Conservation (phyloP, 208 protist genomes). For the Tritrichomonas musculus region DNA sequence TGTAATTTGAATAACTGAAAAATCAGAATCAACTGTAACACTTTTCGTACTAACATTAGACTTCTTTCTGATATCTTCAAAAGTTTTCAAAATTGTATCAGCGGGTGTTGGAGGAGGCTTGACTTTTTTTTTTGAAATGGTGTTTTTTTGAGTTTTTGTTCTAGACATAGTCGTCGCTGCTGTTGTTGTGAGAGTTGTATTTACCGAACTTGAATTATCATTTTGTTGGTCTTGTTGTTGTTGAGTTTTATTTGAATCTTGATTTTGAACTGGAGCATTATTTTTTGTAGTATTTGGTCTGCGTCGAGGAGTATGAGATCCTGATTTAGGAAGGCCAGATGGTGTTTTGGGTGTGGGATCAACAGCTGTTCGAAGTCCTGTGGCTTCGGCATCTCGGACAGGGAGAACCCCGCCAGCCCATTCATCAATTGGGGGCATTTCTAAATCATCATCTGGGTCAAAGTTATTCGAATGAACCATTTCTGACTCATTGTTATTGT, state of each 20-base stretch:
- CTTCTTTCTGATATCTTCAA: background rate
- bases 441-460: background rate
- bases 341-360: background rate
- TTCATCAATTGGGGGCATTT: conserved; percentile 24
- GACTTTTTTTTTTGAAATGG: background rate
- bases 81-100: background rate
- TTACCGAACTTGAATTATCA: no score
- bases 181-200: background rate
- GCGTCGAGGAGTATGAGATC: background rate
- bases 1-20: conserved; percentile 18
- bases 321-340: no score
- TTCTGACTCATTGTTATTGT: no score
- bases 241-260: background rate
- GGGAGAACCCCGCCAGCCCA: conserved; percentile 16
- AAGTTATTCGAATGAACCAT: no score
- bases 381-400: background rate
- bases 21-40: conserved; percentile 14
- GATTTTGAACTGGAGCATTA: background rate
- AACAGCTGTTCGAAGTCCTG: background rate
- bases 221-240: no score
- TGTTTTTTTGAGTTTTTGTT: background rate
- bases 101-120: background rate
- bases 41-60: background rate
- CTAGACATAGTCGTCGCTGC: background rate
- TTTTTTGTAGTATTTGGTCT: background rate